Base-by-base conservation (phyloP, 148 eudicot genomes). In the Pharnaceum exiguum region DNA sequence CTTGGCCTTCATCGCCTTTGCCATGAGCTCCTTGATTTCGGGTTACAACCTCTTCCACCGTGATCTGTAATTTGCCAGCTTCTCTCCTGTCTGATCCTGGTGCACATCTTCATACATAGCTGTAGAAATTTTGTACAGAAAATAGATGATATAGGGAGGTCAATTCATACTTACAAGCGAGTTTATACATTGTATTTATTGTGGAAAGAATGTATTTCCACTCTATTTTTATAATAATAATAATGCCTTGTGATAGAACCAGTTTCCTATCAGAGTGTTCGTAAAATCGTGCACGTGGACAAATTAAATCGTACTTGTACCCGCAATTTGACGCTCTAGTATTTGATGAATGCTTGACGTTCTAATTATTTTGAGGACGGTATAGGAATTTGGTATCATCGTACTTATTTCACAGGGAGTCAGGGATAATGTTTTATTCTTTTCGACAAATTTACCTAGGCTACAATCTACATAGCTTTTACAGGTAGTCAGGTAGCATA, bases 1-100 rank as follows among this genome's bases (percentile, higher is more conserved):
- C 64, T 44, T 93, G 12, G 96, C 96, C 22, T 93, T 93, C 71
- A 22, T 67, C 10, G 79, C 84, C 40, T 88, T 85, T 53, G 95
- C 98, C 33, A 35, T 77, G 17, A 93, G 96, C 80, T 88, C 96
- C 38, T 77, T 93, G 47, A 76, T 93, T 54, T 85, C 95, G 2
- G 98, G 96, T 50, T 81, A 83, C 83, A 79, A 79, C 67, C 79
- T 88, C 62, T 88, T 81, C 71, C 77, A 70, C 71, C 83, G 75
- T 8, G 70, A 71, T 43, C 56, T 75, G 31, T 84, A 78, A 85
- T 55, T 37, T 13, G 29, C 35, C 21, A 10, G 0, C 6, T 18
- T 19, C 17, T 5, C 13, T 6, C 13, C 23, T 15, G 55, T 24
- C 23, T 33, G 17, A 8, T 13, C 23, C 30, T n/a, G 40, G 51